phyloP scores from a whole-genome alignment of 371 early-diverging fungal species.

The Lichtheimia corymbifera region DNA sequence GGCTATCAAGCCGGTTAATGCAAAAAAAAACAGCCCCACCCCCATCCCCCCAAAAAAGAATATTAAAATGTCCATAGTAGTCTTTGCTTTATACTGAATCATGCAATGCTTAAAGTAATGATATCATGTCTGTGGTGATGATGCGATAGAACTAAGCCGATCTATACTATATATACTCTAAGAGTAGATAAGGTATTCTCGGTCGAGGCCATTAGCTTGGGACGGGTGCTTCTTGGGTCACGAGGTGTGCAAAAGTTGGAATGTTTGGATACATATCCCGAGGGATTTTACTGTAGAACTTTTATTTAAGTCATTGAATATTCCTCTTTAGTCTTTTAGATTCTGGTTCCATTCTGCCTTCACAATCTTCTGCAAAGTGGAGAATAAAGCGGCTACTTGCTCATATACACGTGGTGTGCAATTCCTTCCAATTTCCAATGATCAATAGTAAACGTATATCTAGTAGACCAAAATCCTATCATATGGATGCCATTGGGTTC shows the following conservation, averaged over 20 bases:
- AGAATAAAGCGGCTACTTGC: too few relatives aligned
- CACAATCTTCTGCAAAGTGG: too few relatives aligned
- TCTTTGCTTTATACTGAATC: background rate
- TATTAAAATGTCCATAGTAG: background rate
- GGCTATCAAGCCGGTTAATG: background rate
- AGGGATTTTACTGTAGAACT: too few relatives aligned
- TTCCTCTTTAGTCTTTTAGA: too few relatives aligned
- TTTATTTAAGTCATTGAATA: too few relatives aligned
- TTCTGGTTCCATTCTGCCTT: too few relatives aligned
- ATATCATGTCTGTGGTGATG: background rate
- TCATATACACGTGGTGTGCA: too few relatives aligned
- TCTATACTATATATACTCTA: background rate
- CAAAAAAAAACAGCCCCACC: background rate
- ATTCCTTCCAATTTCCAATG: too few relatives aligned
- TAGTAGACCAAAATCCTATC: background rate
- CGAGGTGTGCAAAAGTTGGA: too few relatives aligned
- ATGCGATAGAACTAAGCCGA: background rate
- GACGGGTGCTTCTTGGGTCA: too few relatives aligned
- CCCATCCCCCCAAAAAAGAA: background rate
- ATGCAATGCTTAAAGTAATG: background rate
- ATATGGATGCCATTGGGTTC: background rate
- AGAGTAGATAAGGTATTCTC: background rate
- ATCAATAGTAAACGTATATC: too few relatives aligned
- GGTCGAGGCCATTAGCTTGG: background rate
- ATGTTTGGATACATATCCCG: too few relatives aligned